Percentiles rank a stretch among this genome's conserved stretches.
Evolutionary conservation across 768 basidiomycete species (phyloP).

Genomic region (Rhizopogon vesiculosus): DNA sequence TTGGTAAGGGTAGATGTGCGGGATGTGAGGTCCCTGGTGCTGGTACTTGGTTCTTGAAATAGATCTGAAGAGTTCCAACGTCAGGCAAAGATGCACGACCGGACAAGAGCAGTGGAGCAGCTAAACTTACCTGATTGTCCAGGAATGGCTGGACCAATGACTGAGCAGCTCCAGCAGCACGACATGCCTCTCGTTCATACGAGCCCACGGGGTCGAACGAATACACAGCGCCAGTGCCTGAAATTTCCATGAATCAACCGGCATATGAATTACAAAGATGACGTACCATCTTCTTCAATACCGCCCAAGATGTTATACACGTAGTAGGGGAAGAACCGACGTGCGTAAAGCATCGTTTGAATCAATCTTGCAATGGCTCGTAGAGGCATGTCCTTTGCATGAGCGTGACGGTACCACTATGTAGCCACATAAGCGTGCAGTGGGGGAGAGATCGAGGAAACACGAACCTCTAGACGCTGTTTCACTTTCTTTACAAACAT

Average conservation of each 20-base stretch:
- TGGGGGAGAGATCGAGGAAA: background rate
- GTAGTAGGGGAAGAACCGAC: conserved; percentile 98
- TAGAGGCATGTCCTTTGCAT: conserved; percentile 96
- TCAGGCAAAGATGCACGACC: conserved; percentile 21
- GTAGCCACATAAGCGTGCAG: background rate
- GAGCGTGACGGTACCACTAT: conserved; percentile 97
- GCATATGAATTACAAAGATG: background rate
- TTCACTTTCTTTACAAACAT: conserved; percentile 96
- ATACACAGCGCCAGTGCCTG: conserved; percentile 95
- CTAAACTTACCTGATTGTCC: conserved; percentile 87
- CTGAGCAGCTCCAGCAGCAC: conserved; percentile 95
- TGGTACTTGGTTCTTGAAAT: conserved; percentile 92
- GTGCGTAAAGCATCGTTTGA: conserved; percentile 95
- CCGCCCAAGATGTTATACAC: conserved; percentile 96
- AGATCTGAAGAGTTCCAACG: conserved; percentile 56
- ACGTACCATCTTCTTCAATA: conserved; percentile 92
- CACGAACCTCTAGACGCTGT: conserved; percentile 87
- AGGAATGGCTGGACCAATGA: conserved; percentile 94
- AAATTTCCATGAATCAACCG: conserved; percentile 3
- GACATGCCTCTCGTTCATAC: conserved; percentile 95
- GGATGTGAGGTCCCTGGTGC: conserved; percentile 73
- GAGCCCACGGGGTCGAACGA: conserved; percentile 99
- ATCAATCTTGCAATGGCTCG: conserved; percentile 96
- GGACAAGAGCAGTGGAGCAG: conserved; percentile 5
- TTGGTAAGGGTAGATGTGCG: conserved; percentile 71